Conservation (phyloP, 1,139 yeast genomes). For the Eremothecium cymbalariae region DNA sequence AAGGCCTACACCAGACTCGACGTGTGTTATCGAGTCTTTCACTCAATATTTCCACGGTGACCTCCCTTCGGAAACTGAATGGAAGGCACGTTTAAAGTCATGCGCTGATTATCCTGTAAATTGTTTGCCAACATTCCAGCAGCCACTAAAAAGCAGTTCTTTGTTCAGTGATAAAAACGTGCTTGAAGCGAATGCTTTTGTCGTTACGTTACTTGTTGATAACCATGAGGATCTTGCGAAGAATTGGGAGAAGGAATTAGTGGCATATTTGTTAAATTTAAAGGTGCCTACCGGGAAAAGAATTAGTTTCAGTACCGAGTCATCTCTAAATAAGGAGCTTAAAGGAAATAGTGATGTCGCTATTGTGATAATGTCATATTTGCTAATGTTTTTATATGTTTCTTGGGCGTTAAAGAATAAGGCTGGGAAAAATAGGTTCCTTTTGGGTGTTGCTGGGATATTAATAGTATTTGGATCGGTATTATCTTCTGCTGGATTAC, state of each 20-base stretch:
- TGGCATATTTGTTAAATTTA: conserved; percentile 45
- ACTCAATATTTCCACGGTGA: conserved; percentile 81
- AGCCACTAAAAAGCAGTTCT: conserved; percentile 67
- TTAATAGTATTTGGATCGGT: conserved; percentile 74
- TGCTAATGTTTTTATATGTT: conserved; percentile 86
- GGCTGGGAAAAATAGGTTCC: conserved; percentile 46
- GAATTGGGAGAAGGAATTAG: conserved; percentile 60
- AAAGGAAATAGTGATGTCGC: conserved; percentile 71
- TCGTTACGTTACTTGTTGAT: conserved; percentile 60
- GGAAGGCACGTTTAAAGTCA: conserved; percentile 45
- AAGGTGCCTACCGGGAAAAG: conserved; percentile 47
- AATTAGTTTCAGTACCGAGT: conserved; percentile 71
- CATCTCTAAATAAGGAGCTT: conserved; percentile 74
- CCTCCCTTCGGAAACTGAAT: conserved; percentile 44
- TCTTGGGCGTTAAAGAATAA: conserved; percentile 57
- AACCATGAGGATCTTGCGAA: conserved; percentile 43
- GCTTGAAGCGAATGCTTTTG: conserved; percentile 58
- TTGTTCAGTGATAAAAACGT: conserved; percentile 62
- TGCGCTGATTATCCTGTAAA: conserved; percentile 81
- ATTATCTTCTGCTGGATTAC: conserved; percentile 71
- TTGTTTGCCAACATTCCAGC: conserved; percentile 85
- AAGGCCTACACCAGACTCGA: conserved; percentile 64
- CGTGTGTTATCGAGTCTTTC: conserved; percentile 81
- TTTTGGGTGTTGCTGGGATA: conserved; percentile 76
- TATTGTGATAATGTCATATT: conserved; percentile 64